phyloP scores from a whole-genome alignment of 257 asterid genomes.

The Plantago elongata region DNA sequence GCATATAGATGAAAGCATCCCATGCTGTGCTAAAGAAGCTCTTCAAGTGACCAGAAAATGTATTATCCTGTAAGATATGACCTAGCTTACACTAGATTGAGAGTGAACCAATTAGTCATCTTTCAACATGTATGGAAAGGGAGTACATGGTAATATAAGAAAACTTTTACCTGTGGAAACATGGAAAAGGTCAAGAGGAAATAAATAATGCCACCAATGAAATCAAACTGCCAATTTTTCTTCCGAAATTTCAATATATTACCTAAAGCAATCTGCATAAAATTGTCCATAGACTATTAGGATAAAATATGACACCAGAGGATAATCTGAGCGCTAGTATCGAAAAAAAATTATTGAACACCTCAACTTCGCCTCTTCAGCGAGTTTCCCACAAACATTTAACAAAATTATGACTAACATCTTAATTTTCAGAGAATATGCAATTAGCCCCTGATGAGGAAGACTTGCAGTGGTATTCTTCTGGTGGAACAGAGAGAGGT shows the following conservation, averaged over 20 bases:
- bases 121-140: constrained; percentile 46
- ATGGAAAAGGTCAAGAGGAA: constrained; percentile 81
- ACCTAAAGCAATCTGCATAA: constrained; percentile 94
- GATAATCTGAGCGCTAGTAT: too few relatives aligned
- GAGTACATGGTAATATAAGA: constrained; percentile 25
- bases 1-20: constrained; percentile 72
- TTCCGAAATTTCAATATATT: constrained; percentile 95
- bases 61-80: constrained; percentile 78
- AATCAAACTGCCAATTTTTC: constrained; percentile 99
- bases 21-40: constrained; percentile 84
- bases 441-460: too few relatives aligned
- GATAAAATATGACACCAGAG: too few relatives aligned
- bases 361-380: too few relatives aligned
- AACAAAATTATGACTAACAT: too few relatives aligned
- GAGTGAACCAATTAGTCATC: constrained; percentile 24
- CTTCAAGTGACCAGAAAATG: constrained; percentile 73
- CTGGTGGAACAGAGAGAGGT: too few relatives aligned
- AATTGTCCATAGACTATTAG: not conserved
- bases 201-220: constrained; percentile 90
- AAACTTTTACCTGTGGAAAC: constrained; percentile 80
- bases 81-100: constrained; percentile 77
- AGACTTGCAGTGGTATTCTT: too few relatives aligned
- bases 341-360: too few relatives aligned
- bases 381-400: too few relatives aligned
- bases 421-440: too few relatives aligned